These are phyloP conservation scores for Cystobasidium onofrii DNA, from an alignment of 768 basidiomycete species.

Conservation along the genomic window DNA sequence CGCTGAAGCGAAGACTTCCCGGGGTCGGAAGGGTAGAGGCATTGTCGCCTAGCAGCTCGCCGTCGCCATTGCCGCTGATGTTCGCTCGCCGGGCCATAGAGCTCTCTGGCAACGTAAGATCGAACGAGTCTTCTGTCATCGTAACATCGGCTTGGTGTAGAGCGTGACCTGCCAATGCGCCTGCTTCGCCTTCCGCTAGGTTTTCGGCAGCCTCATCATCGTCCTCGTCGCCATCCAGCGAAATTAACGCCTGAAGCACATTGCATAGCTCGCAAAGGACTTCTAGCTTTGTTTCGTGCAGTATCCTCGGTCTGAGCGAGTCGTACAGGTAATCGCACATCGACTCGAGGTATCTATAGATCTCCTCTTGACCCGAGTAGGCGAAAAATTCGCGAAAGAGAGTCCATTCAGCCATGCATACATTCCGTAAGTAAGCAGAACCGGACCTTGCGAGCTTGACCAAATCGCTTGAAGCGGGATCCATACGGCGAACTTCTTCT, in stretches of 20 bases:
- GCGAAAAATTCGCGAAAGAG: slow-evolving; percentile 58
- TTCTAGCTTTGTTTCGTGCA: slow-evolving; percentile 80
- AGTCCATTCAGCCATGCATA: slow-evolving; percentile 81
- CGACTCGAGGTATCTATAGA: slow-evolving; percentile 67
- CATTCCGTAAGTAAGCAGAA: slow-evolving; percentile 82
- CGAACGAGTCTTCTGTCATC: not conserved
- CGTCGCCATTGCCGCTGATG: not conserved
- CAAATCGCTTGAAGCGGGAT: slow-evolving; percentile 68
- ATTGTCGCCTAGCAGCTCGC: not conserved
- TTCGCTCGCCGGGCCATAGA: not conserved
- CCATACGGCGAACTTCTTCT: slow-evolving; percentile 73
- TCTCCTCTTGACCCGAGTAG: not conserved
- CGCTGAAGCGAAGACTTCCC: slow-evolving; percentile 60
- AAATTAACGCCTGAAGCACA: slow-evolving; percentile 90
- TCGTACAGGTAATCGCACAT: slow-evolving; percentile 93
- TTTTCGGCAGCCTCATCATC: slow-evolving; percentile 41
- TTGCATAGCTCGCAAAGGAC: slow-evolving; percentile 92
- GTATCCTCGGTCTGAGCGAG: slow-evolving; percentile 85
- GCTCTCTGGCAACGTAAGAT: not conserved
- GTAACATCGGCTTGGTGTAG: not conserved
- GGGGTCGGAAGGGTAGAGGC: not conserved
- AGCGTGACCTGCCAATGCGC: not conserved
- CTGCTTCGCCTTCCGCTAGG: slow-evolving; percentile 9
- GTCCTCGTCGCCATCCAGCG: slow-evolving; percentile 48
- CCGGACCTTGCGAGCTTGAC: slow-evolving; percentile 84